Evolutionary conservation across 2,329 filamentous ascomycete species (phyloP), one percentile per base, ranked within the genome.

Genomic region (Colletotrichum filicis): DNA sequence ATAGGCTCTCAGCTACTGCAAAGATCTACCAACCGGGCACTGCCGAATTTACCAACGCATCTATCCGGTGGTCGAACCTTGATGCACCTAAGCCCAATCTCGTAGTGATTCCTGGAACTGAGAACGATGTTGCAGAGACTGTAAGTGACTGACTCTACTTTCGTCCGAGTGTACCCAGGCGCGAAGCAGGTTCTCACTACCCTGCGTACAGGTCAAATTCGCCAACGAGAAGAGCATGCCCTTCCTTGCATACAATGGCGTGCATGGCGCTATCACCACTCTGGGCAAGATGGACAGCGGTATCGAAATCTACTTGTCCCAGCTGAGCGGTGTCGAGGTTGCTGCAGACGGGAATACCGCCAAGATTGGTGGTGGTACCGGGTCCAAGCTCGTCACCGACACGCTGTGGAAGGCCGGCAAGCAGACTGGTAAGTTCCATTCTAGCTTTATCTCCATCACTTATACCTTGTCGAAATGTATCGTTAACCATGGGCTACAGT

Each of bases 201-300:
- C 26, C 3, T 19, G 56, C 16, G 2, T n/a, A n/a, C 46, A 80
- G 80, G 77, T 82, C 32, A 80, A 79, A 62, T 89, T 82, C 71
- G 88, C 88, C 55, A 87, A 86, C 74, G 76, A 81, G 49, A 79
- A 83, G 58, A 76, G 81, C 1, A 69, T 89, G 2, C 87, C 88
- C 0, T 89, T 91, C 74, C 83, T 91, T 2, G 85, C 87, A 0
- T 85, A 82, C 77, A 89, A 87, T 76, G 86, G 87, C 16, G 84
- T 81, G 2, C 89, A 91, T 70, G 89, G 88, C 4, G 81, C 85
- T 3, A 81, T 87, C 58, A 87, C 82, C 53, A 87, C 86, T 0
- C 75, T 90, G 2, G 86, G 85, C 0, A 82, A 79, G 52, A 86
- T 90, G 82, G 76, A 85, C 4, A 79, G 82, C 64, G 88, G 88